These are phyloP conservation scores for Closterium sp. DNA, from an alignment of 139 green algal species.

Conservation along the genomic window DNA sequence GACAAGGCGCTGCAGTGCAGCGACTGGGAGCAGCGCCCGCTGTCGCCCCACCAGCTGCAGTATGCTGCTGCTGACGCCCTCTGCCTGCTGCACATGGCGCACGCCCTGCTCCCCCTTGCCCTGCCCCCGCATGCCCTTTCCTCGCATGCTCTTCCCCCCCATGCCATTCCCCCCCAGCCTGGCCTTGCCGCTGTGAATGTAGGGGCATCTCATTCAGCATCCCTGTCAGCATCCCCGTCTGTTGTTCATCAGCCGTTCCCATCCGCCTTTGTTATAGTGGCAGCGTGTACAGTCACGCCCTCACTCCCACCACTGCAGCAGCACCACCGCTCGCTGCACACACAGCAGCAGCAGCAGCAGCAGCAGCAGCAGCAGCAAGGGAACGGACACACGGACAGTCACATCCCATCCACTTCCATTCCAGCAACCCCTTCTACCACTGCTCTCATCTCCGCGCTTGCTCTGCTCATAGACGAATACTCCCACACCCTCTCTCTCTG, in stretches of 20 bases:
- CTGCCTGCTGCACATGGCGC: constrained; percentile 44
- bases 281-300: background rate
- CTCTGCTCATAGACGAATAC: background rate
- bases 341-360: background rate
- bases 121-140: background rate
- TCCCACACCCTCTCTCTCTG: background rate
- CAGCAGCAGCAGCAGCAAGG: background rate
- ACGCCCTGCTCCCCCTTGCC: background rate
- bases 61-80: constrained; percentile 64
- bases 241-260: background rate
- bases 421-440: too few relatives aligned
- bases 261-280: background rate
- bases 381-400: too few relatives aligned
- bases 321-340: background rate
- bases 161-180: background rate
- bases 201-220: background rate
- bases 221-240: constrained; percentile 1
- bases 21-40: constrained; percentile 60
- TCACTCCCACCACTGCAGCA: background rate
- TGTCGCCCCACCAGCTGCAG: constrained; percentile 55
- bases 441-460: background rate
- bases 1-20: constrained; percentile 57
- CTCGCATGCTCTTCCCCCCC: background rate
- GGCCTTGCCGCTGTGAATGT: background rate
- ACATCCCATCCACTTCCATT: too few relatives aligned